These are phyloP conservation scores for Geotrichum klebahnii DNA, from an alignment of 1,139 yeast species.

Conservation along the genomic window DNA sequence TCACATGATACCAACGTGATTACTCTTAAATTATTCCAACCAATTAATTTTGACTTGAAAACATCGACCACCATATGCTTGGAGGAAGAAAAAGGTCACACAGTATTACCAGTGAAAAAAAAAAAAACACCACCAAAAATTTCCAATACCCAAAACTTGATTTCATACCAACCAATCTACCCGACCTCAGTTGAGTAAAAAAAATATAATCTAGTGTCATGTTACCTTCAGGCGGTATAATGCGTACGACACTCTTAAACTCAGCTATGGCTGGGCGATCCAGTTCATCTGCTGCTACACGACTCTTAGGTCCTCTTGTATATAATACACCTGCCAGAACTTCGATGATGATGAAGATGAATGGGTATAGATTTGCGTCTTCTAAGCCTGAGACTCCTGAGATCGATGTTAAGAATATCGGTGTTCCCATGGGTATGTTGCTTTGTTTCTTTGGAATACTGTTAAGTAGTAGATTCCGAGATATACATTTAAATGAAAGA, in stretches of 20 bases:
- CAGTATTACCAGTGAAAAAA: too few species aligned
- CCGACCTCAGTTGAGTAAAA: not conserved
- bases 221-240: too few species aligned
- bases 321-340: too few species aligned
- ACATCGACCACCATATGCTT: too few species aligned
- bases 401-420: conserved; percentile 30
- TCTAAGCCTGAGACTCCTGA: conserved; percentile 15
- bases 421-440: conserved; percentile 32
- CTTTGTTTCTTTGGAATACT: not conserved
- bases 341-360: not conserved
- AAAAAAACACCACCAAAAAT: not conserved
- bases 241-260: too few species aligned
- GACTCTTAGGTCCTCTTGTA: too few species aligned
- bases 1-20: too few species aligned
- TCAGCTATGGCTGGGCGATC: too few species aligned
- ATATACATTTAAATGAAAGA: too few species aligned
- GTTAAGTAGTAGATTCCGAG: not conserved
- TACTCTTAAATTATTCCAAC: too few species aligned
- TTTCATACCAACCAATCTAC: conserved; percentile 9
- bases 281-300: too few species aligned
- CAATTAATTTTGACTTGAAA: not conserved
- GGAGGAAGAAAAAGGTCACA: too few species aligned
- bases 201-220: not conserved
- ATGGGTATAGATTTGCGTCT: conserved; percentile 17
- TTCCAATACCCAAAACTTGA: not conserved